These are phyloP conservation scores for Golubevia pallescens DNA, from an alignment of 1,284 basidiomycete genomes.

Conservation along the genomic window DNA sequence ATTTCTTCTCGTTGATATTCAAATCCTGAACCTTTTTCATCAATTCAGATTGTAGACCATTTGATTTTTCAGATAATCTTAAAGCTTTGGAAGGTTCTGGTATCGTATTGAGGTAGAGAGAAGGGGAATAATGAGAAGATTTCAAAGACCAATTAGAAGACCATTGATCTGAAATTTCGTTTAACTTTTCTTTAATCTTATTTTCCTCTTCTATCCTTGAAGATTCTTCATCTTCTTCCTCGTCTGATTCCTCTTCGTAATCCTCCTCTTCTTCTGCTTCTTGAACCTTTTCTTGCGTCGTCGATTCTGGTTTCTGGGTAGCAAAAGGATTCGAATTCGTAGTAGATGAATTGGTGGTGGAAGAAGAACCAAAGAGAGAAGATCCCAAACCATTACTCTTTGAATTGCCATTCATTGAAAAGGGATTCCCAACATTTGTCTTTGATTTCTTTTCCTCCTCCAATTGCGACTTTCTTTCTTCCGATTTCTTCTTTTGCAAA, in stretches of 20 bases:
- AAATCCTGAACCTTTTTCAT: slow-evolving; percentile 14
- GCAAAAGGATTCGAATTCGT: no score
- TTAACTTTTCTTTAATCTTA: slow-evolving; percentile 52
- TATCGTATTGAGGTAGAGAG: slow-evolving; percentile 51
- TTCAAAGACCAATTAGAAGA: slow-evolving; percentile 32
- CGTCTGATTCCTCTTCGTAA: slow-evolving; percentile 20
- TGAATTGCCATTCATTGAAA: slow-evolving; percentile 11
- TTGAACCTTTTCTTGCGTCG: slow-evolving; percentile 1
- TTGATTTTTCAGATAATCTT: not conserved
- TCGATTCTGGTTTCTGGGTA: not conserved
- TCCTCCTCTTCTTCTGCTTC: slow-evolving; percentile 18
- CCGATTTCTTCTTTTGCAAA: slow-evolving; percentile 16
- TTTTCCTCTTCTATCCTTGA: slow-evolving; percentile 51
- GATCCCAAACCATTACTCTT: no score
- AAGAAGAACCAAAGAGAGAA: no score
- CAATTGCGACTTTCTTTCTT: slow-evolving; percentile 25
- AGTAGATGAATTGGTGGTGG: no score
- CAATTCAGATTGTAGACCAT: not conserved
- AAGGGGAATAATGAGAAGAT: slow-evolving; percentile 28
- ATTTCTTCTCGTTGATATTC: slow-evolving; percentile 13
- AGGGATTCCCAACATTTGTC: slow-evolving; percentile 20
- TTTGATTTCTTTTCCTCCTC: slow-evolving; percentile 34
- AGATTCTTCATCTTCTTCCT: slow-evolving; percentile 22
- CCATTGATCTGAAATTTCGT: slow-evolving; percentile 12
- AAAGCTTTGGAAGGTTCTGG: slow-evolving; percentile 40